Evolutionary conservation across 108 stramenopile genomes (phyloP), one percentile per base, ranked within the genome.

Genomic region (Stephanodiscus triporus): DNA sequence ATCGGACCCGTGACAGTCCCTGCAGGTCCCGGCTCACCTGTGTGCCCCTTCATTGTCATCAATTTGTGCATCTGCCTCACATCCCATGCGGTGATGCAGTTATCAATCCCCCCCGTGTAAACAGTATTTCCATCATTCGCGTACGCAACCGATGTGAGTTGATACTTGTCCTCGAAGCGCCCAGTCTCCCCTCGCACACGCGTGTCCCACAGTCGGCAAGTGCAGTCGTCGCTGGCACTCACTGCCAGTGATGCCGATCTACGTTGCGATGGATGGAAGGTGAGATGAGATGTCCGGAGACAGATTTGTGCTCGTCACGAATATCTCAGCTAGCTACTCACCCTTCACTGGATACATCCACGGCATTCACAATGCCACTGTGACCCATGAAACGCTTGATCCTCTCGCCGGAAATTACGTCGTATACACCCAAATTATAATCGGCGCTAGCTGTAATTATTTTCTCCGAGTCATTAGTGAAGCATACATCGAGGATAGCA

Each of bases 31-130:
- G 20, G 36, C 66, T 64, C 55, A 80, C 79, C 79, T 60, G 74
- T 63, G 60, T 95, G 96, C 4, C 92, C 96, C 70, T 89, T 86
- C 75, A 96, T 80, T 38, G 72, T 75, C 75, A 77, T 88, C 37
- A 29, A 60, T 68, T 75, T 84, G 20, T 79, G 63, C 83, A 72
- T 88, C 53, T 80, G 77, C 34, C 90, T 70, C 24, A 90, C 58
- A 79, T 97, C 96, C 90, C 91, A 95, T 0, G 84, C 85, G 19
- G 67, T 74, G 70, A 96, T 93, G n/a, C 73, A 74, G 60, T 93
- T 90, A 65, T 97, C 96, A 66, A 97, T 87, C 5, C 96, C 96
- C 22, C 84, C 93, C 24, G 93, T 84, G 63, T 86, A 94, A 10
- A 95, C 90, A 23, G 65, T 61, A 22, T 90, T 43, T 43, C 87